Conservation (phyloP, 176 grass and related monocot genomes). For the Phoenix dactylifera region DNA sequence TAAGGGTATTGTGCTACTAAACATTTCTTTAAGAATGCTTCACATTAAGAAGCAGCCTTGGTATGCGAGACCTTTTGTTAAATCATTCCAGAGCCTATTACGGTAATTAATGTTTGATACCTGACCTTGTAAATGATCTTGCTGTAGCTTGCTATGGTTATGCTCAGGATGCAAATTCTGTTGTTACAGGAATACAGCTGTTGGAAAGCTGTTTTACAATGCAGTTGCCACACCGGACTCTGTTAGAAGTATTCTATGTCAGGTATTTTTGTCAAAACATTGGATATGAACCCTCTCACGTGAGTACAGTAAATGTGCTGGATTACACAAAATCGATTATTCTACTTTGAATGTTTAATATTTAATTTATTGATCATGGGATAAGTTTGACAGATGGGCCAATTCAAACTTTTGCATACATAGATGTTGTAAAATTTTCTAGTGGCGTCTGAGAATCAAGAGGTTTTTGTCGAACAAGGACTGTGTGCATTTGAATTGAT, state of each 20-base stretch:
- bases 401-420: too few relatives aligned
- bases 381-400: too few relatives aligned
- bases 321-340: too few relatives aligned
- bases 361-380: too few relatives aligned
- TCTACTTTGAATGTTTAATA: too few relatives aligned
- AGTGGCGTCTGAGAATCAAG: too few relatives aligned
- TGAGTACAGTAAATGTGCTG: too few relatives aligned
- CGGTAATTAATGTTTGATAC: conserved; percentile 28
- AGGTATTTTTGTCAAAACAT: conserved; percentile 34
- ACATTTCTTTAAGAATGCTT: conserved; percentile 96
- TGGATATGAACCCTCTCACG: too few relatives aligned
- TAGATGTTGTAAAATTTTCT: too few relatives aligned
- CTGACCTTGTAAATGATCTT: background rate
- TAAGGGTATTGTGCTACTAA: conserved; percentile 68
- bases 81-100: conserved; percentile 77
- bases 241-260: conserved; percentile 82
- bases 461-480: too few relatives aligned
- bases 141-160: background rate
- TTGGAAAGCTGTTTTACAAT: conserved; percentile 87
- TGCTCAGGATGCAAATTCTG: conserved; percentile 20
- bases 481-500: too few relatives aligned
- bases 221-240: conserved; percentile 83
- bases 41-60: conserved; percentile 93
- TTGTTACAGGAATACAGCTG: conserved; percentile 59
- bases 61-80: conserved; percentile 89